Evolutionary conservation across 2,329 filamentous ascomycete genomes (phyloP).

Genomic region (Fusarium abutilonis): DNA sequence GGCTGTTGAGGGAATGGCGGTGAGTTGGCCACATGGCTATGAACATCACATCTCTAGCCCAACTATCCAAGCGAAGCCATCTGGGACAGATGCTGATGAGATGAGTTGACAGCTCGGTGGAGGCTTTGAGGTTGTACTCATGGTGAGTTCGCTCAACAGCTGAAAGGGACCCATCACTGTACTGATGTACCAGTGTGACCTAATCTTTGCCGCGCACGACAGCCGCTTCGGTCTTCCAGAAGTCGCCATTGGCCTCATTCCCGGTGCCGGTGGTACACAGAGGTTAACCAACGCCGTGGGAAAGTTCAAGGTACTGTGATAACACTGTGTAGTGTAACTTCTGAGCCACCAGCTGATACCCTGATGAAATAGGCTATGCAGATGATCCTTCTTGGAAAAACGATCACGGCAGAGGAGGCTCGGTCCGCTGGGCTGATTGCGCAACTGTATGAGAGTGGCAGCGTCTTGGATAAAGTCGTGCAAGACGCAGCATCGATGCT

Average conservation of each 20-base stretch:
- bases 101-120: conserved; percentile 55
- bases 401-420: conserved; percentile 44
- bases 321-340: not conserved
- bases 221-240: conserved; percentile 54
- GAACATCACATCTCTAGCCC: conserved; percentile 1
- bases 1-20: conserved; percentile 61
- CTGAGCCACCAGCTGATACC: not conserved
- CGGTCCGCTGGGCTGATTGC: conserved; percentile 42
- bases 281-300: conserved; percentile 53
- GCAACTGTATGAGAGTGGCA: conserved; percentile 43
- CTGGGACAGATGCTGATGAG: conserved; percentile 14
- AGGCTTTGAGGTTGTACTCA: conserved; percentile 61
- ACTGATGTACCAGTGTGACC: conserved; percentile 48
- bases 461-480: conserved; percentile 43
- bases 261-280: conserved; percentile 55
- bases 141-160: conserved; percentile 47
- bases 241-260: conserved; percentile 54
- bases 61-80: not conserved
- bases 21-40: conserved; percentile 46
- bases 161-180: conserved; percentile 9
- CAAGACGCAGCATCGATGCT: conserved; percentile 40
- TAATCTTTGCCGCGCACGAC: conserved; percentile 51
- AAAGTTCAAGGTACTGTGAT: conserved; percentile 51
- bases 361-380: conserved; percentile 46
- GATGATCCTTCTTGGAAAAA: conserved; percentile 46